Conservation (phyloP, 805 yeast species). For the Pichia cephalocereana region DNA sequence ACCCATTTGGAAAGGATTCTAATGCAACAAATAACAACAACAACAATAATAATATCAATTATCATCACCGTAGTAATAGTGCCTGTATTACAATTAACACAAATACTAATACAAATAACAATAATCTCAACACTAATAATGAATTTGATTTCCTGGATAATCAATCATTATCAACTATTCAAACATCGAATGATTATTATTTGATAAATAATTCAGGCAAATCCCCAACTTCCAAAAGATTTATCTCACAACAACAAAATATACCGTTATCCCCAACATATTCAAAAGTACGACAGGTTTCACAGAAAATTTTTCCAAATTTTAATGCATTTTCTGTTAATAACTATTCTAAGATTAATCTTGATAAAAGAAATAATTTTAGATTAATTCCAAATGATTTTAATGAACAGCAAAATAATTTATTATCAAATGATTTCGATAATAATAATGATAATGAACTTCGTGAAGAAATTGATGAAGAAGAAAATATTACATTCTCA, state of each 20-base stretch:
- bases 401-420: not conserved
- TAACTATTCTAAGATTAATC: not conserved
- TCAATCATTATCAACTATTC: constrained; percentile 10
- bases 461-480: constrained; percentile 1
- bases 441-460: constrained; percentile 8
- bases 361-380: not conserved
- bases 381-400: not conserved
- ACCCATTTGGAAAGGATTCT: constrained; percentile 1
- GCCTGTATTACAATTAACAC: not conserved
- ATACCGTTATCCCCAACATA: constrained; percentile 7
- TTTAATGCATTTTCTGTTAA: constrained; percentile 3
- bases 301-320: constrained; percentile 16
- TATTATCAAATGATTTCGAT: no score
- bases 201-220: not conserved
- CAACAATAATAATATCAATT: not conserved
- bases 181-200: not conserved
- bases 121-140: constrained; percentile 7
- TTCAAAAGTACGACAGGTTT: constrained; percentile 24
- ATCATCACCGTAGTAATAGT: constrained; percentile 8
- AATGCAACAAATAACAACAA: not conserved
- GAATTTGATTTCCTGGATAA: constrained; percentile 17
- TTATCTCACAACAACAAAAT: not conserved
- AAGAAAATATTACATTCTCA: constrained; percentile 9
- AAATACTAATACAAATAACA: not conserved
- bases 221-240: constrained; percentile 5